Percentiles rank a stretch among this genome's conserved stretches.
Evolutionary conservation across 495 filamentous ascomycete species (phyloP).

Genomic region (Penicillium verhagenii): DNA sequence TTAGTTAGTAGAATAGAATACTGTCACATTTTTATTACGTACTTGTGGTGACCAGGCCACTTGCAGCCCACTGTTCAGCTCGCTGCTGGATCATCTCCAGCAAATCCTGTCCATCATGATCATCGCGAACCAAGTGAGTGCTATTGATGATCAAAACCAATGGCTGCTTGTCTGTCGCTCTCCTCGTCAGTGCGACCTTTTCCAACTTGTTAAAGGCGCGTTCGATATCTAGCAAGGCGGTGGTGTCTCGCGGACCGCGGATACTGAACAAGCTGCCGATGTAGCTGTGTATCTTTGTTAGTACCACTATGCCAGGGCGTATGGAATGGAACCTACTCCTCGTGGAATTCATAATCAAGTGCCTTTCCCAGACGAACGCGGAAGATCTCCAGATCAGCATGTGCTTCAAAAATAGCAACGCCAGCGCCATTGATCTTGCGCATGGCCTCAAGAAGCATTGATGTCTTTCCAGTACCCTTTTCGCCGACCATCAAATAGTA

Average conservation of each 20-base stretch:
- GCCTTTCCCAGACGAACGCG: slow-evolving; percentile 88
- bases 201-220: slow-evolving; percentile 96
- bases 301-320: not conserved
- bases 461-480: slow-evolving; percentile 93
- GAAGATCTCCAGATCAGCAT: slow-evolving; percentile 93
- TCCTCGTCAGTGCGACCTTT: slow-evolving; percentile 78
- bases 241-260: slow-evolving; percentile 85
- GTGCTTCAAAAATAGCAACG: slow-evolving; percentile 91
- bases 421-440: slow-evolving; percentile 82
- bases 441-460: slow-evolving; percentile 95
- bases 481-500: slow-evolving; percentile 95
- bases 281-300: slow-evolving; percentile 63
- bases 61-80: slow-evolving; percentile 92
- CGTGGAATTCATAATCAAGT: slow-evolving; percentile 88
- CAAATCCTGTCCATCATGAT: slow-evolving; percentile 86
- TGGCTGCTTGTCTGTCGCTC: slow-evolving; percentile 57
- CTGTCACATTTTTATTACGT: slow-evolving; percentile 5
- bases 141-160: slow-evolving; percentile 88
- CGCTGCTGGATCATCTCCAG: slow-evolving; percentile 94
- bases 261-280: slow-evolving; percentile 95
- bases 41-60: slow-evolving; percentile 77
- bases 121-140: slow-evolving; percentile 83
- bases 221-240: slow-evolving; percentile 89
- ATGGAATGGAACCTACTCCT: slow-evolving; percentile 39
- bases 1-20: not conserved